Conservation (phyloP, 1,284 basidiomycete genomes). For the Melampsora medusae region DNA sequence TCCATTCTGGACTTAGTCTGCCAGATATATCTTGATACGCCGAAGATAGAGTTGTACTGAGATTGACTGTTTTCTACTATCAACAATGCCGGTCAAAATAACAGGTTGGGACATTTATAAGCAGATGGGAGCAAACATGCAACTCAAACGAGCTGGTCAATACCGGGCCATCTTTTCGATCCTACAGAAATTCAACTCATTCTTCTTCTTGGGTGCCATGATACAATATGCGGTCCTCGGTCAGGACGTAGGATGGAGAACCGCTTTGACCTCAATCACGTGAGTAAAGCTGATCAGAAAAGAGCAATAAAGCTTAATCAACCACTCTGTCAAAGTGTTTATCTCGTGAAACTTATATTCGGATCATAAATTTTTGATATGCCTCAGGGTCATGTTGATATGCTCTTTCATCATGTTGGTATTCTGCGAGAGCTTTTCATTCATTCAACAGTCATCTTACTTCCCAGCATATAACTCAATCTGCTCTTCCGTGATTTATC, state of each 20-base stretch:
- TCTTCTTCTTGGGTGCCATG: conserved; percentile 6
- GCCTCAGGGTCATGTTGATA: neutral
- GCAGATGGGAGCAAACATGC: conserved; percentile 3
- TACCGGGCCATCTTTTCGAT: neutral
- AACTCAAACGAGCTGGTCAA: neutral
- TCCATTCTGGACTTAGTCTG: neutral
- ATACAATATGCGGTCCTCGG: conserved; percentile 2
- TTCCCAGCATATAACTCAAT: no score
- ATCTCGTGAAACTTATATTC: neutral
- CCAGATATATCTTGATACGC: no score
- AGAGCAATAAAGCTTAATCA: neutral
- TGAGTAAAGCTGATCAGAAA: neutral
- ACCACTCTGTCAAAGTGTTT: no score
- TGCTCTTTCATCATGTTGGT: neutral
- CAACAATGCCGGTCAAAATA: no score
- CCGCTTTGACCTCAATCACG: neutral
- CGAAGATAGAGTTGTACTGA: no score
- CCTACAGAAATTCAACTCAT: conserved; percentile 10
- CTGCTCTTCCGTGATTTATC: no score
- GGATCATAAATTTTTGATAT: neutral
- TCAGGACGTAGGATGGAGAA: neutral
- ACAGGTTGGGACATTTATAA: conserved; percentile 11
- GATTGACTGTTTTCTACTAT: no score
- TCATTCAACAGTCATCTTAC: no score
- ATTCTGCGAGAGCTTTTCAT: neutral